Base-by-base conservation (phyloP, 805 yeast genomes). In the Saturnispora diversa region DNA sequence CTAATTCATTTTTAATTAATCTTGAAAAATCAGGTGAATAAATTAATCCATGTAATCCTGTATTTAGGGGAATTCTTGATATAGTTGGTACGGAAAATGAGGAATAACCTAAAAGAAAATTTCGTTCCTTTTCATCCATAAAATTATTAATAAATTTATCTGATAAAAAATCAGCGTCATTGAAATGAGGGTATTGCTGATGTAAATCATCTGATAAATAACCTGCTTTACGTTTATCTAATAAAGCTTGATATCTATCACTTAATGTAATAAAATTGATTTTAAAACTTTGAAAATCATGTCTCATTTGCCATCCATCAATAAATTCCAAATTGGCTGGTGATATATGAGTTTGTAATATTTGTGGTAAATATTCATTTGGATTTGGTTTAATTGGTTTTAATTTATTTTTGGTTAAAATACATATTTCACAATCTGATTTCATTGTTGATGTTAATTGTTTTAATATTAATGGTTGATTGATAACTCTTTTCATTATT, bases 301-400 rank as follows among this genome's bases (percentile, higher is more conserved):
- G 58, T 16, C 57, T 40, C 17, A 56, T 24, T 38, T 58, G 54
- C 64, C 64, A 60, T 3, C 63, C 62, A 38, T 53, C 55, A n/a
- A 60, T 45, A 32, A 58, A 54, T 44, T 58, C 63, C 7, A 58
- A 50, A 20, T 53, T 50, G 1, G 61, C 49, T 17, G 55, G 51
- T 19, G 49, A 45, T 19, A 52, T 48, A 25, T 55, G 50, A 21
- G 43, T 47, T 21, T 50, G 45, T 3, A 46, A 26, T 4, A 51
- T 12, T 21, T 42, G 38, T 11, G 40, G 17, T 13, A 47, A 31
- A 9, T 30, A 31, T 20, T 40, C 40, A 24, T 44, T 27, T 2
- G 48, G 40, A 20, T 24, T 19, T 12, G 38, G 19, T 15, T 41
- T 31, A 27, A 40, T 49, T 11, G 56, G 36, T 21, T 51, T 46